A percentile compares a stretch with the other conserved stretches of the same genome.
Evolutionary conservation across 352 stramenopile genomes (phyloP).

Genomic region (Nothophytophthora sp.): DNA sequence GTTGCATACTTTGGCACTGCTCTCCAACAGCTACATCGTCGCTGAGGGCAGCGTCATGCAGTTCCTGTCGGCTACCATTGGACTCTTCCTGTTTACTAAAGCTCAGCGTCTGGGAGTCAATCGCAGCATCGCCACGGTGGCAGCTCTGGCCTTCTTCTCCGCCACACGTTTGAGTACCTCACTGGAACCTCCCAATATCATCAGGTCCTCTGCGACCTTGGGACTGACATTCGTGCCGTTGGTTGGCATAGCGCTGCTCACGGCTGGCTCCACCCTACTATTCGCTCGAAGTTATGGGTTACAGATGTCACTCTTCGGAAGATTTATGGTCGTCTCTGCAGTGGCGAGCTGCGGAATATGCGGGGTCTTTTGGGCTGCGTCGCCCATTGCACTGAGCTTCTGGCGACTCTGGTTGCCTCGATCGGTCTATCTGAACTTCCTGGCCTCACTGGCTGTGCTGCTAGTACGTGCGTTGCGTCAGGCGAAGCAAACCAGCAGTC

Average conservation of each 20-base stretch:
- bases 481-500: slow-evolving; percentile 2
- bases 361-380: slow-evolving; percentile 49
- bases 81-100: slow-evolving; percentile 43
- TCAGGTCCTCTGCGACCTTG: slow-evolving; percentile 45
- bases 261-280: slow-evolving; percentile 15
- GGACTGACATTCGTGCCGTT: slow-evolving; percentile 41
- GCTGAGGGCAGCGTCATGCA: slow-evolving; percentile 67
- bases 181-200: slow-evolving; percentile 70
- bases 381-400: slow-evolving; percentile 34
- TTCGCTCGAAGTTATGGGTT: slow-evolving; percentile 7
- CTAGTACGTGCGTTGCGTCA: slow-evolving; percentile 10
- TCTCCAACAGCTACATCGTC: slow-evolving; percentile 90
- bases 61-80: slow-evolving; percentile 61
- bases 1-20: slow-evolving; percentile 59
- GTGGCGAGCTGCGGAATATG: slow-evolving; percentile 31
- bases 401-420: slow-evolving; percentile 64
- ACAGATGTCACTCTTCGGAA: slow-evolving; percentile 7
- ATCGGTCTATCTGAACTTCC: slow-evolving; percentile 45
- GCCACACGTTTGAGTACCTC: slow-evolving; percentile 43
- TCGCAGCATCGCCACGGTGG: slow-evolving; percentile 9
- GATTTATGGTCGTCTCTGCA: slow-evolving; percentile 21
- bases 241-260: slow-evolving; percentile 15
- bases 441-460: slow-evolving; percentile 14
- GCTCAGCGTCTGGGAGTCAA: slow-evolving; percentile 17
- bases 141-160: slow-evolving; percentile 42